These are phyloP conservation scores for Pugionium dolabratum DNA, from an alignment of 345 rosid species.

Conservation along the genomic window DNA sequence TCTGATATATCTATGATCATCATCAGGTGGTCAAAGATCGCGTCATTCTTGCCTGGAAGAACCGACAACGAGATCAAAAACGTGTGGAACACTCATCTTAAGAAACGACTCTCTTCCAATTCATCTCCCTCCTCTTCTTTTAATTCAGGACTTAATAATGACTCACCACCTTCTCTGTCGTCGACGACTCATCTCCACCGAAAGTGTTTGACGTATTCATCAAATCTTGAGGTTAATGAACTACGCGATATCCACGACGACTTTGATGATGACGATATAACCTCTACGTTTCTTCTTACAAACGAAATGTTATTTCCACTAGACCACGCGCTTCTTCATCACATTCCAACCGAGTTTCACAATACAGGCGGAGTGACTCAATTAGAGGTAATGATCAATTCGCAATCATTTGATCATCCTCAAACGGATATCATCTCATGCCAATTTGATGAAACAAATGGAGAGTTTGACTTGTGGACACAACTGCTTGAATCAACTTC, in stretches of 20 bases:
- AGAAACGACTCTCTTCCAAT: slow-evolving; percentile 42
- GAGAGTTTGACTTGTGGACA: slow-evolving; percentile 19
- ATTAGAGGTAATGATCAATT: slow-evolving; percentile 8
- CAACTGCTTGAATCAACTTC: slow-evolving; percentile 25
- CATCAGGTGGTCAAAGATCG: slow-evolving; percentile 80
- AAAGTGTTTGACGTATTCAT: too few relatives aligned
- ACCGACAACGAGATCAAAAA: slow-evolving; percentile 83
- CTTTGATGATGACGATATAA: slow-evolving; percentile 22
- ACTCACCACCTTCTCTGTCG: slow-evolving; percentile 17
- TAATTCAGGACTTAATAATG: slow-evolving; percentile 10
- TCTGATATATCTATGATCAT: background rate
- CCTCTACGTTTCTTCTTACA: slow-evolving; percentile 15
- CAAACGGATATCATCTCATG: background rate
- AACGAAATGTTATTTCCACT: slow-evolving; percentile 13
- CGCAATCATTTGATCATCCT: slow-evolving; percentile 25
- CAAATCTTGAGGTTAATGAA: slow-evolving; percentile 3
- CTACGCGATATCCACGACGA: slow-evolving; percentile 31
- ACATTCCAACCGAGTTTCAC: slow-evolving; percentile 21
- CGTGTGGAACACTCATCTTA: slow-evolving; percentile 72
- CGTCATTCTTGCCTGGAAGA: slow-evolving; percentile 70
- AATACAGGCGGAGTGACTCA: background rate
- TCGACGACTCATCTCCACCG: slow-evolving; percentile 5
- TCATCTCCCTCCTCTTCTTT: slow-evolving; percentile 43
- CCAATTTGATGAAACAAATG: slow-evolving; percentile 20
- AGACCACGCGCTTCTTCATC: slow-evolving; percentile 4